Evolutionary conservation across 2,329 filamentous ascomycete genomes (phyloP).

Genomic region (Dothidotthia symphoricarpi): DNA sequence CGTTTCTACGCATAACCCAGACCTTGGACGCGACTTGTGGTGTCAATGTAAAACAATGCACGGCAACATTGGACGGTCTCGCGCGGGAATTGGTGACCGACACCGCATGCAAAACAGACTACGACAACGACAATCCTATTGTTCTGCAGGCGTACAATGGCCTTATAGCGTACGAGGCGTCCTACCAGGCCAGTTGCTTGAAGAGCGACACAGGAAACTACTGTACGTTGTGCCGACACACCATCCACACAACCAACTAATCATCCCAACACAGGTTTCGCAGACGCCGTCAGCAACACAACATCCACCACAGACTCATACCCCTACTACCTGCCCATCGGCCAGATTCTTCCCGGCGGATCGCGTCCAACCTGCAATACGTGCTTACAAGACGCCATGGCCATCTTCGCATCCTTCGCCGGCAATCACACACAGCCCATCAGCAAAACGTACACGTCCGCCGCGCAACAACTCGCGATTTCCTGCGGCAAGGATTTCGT

Average conservation of each 20-base stretch:
- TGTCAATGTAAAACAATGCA: constrained; percentile 65
- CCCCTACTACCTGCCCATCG: constrained; percentile 82
- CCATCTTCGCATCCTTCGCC: constrained; percentile 69
- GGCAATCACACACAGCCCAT: constrained; percentile 66
- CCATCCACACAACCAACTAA: constrained; percentile 7
- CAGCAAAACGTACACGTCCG: constrained; percentile 64
- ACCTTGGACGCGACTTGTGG: constrained; percentile 77
- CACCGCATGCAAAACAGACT: constrained; percentile 71
- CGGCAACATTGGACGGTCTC: constrained; percentile 60
- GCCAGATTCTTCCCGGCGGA: constrained; percentile 64
- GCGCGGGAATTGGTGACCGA: constrained; percentile 63
- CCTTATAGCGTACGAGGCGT: constrained; percentile 70
- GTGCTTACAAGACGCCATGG: constrained; percentile 80
- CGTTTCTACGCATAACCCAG: constrained; percentile 68
- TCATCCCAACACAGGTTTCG: constrained; percentile 54
- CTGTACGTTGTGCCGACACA: constrained; percentile 54
- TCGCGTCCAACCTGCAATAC: constrained; percentile 70
- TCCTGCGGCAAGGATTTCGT: constrained; percentile 58
- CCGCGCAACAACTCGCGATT: constrained; percentile 71
- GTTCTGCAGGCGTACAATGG: constrained; percentile 74
- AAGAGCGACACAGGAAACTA: constrained; percentile 62
- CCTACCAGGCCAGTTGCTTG: constrained; percentile 81
- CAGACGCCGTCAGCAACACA: constrained; percentile 76
- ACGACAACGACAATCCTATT: constrained; percentile 62
- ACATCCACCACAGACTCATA: constrained; percentile 70